Evolutionary conservation across 495 filamentous ascomycete genomes (phyloP).

Genomic region (Talaromyces stipitatus): DNA sequence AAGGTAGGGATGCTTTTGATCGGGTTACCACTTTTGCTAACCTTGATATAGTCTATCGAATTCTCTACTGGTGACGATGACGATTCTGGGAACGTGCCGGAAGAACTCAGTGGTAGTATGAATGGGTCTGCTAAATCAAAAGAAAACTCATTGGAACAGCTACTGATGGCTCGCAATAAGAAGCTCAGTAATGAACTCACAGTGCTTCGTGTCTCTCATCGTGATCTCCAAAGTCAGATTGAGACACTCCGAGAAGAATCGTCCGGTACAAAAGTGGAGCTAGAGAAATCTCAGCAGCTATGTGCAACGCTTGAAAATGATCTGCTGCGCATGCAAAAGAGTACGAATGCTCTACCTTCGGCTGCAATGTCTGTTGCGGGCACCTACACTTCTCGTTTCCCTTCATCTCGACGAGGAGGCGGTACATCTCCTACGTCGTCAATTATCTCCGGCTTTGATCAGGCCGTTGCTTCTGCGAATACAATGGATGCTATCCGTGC

Average conservation of each 20-base stretch:
- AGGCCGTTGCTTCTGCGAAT: constrained; percentile 34
- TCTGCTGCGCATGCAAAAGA: constrained; percentile 77
- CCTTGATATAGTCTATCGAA: constrained; percentile 65
- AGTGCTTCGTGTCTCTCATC: constrained; percentile 85
- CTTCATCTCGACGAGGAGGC: constrained; percentile 59
- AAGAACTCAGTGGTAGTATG: constrained; percentile 18
- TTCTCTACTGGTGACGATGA: constrained; percentile 89
- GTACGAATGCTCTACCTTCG: constrained; percentile 76
- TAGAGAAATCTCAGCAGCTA: constrained; percentile 76
- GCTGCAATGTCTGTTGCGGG: constrained; percentile 85
- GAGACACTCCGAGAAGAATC: constrained; percentile 76
- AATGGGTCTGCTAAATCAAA: constrained; percentile 54
- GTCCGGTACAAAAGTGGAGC: constrained; percentile 72
- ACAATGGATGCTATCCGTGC: constrained; percentile 52
- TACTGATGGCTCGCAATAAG: constrained; percentile 88
- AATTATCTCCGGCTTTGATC: constrained; percentile 93
- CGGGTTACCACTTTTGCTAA: too few relatives aligned
- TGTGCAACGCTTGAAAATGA: constrained; percentile 90
- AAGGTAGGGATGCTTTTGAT: too few relatives aligned
- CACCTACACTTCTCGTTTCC: constrained; percentile 79
- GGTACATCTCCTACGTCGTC: constrained; percentile 89
- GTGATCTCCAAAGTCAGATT: constrained; percentile 77
- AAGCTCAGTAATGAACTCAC: constrained; percentile 92
- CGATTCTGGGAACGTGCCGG: constrained; percentile 31
- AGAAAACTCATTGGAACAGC: constrained; percentile 79